Percentiles rank a stretch among this genome's conserved stretches.
Evolutionary conservation across 2,329 filamentous ascomycete genomes (phyloP).

Genomic region (Fusarium drepaniforme): DNA sequence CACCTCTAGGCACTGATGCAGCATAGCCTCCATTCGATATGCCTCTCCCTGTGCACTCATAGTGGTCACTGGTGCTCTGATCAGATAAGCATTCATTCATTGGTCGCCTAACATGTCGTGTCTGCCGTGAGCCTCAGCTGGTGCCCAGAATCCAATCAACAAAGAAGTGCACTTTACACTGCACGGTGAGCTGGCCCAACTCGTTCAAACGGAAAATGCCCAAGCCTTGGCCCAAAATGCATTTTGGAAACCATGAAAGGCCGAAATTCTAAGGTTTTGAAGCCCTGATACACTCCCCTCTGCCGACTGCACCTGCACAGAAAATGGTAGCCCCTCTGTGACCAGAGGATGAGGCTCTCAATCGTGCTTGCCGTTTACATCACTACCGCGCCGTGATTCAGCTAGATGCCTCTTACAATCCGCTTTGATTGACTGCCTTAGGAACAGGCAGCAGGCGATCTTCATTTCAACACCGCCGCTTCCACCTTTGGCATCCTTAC

Average conservation of each 20-base stretch:
- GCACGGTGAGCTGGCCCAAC: slow-evolving; percentile 1
- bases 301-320: not conserved
- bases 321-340: not conserved
- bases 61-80: not conserved
- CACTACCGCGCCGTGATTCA: slow-evolving; percentile 27
- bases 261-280: not conserved
- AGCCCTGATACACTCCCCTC: not conserved
- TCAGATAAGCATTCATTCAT: not conserved
- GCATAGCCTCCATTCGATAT: too few relatives aligned
- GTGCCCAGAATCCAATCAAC: not conserved
- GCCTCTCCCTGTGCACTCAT: too few relatives aligned
- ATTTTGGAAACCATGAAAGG: not conserved
- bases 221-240: not conserved
- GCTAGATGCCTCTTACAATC: not conserved
- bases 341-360: slow-evolving; percentile 8
- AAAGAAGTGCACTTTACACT: slow-evolving; percentile 19
- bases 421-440: slow-evolving; percentile 15
- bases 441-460: not conserved
- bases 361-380: slow-evolving; percentile 19
- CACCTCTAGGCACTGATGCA: not conserved
- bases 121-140: not conserved
- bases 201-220: not conserved
- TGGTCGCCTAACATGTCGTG: not conserved
- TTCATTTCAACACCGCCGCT: not conserved
- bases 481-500: slow-evolving; percentile 4